phyloP scores from a whole-genome alignment of 2,329 filamentous ascomycete genomes.

The Penicillium sp. region DNA sequence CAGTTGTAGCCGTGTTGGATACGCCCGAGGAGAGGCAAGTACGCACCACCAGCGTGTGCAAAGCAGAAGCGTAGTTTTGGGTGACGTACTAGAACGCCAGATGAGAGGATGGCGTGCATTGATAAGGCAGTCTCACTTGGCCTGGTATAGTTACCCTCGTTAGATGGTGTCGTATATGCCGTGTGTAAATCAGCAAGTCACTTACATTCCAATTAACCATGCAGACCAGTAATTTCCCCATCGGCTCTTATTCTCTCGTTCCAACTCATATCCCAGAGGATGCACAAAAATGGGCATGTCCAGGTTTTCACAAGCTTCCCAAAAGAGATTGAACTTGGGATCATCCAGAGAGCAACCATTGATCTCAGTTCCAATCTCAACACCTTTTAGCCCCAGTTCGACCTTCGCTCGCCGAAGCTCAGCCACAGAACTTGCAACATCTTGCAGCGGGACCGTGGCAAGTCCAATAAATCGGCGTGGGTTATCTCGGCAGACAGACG shows the following conservation, averaged over 20 bases:
- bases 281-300: background rate
- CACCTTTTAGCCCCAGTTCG: background rate
- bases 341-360: background rate
- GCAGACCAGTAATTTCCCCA: background rate
- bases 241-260: background rate
- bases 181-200: background rate
- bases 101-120: background rate
- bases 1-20: constrained; percentile 29
- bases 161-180: background rate
- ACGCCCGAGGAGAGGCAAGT: constrained; percentile 4
- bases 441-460: background rate
- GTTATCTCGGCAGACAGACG: background rate
- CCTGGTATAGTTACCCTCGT: background rate
- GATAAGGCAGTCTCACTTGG: background rate
- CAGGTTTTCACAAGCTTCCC: background rate
- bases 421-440: background rate
- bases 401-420: background rate
- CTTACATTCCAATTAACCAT: background rate
- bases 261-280: background rate
- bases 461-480: background rate
- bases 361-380: background rate
- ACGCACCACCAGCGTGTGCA: background rate
- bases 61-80: background rate
- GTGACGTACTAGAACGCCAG: background rate
- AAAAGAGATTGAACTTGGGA: background rate